phyloP scores from a whole-genome alignment of 768 basidiomycete genomes.

The Panaeolus papilionaceus region DNA sequence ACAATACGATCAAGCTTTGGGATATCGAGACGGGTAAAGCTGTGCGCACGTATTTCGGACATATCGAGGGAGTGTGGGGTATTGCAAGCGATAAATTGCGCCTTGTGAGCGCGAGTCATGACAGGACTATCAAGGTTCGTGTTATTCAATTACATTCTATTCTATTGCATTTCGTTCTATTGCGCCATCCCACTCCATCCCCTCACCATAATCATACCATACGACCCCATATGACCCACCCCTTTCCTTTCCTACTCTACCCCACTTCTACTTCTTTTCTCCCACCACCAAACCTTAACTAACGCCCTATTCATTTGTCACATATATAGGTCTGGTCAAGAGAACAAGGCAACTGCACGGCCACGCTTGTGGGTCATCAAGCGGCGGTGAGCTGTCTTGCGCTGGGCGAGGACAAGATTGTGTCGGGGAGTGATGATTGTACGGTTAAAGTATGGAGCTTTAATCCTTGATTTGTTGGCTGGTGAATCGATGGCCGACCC shows the following conservation, averaged over 20 bases:
- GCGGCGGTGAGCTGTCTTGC: slow-evolving; percentile 93
- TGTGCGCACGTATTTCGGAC: slow-evolving; percentile 88
- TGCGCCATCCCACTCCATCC: too few species aligned
- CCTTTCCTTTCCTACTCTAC: too few species aligned
- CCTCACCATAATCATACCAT: too few species aligned
- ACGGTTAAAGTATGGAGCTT: slow-evolving; percentile 88
- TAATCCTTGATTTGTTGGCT: slow-evolving; percentile 39
- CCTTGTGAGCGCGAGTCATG: slow-evolving; percentile 92
- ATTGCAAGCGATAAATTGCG: slow-evolving; percentile 92
- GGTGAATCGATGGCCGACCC: background rate
- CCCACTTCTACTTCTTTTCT: background rate
- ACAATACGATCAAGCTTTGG: slow-evolving; percentile 97
- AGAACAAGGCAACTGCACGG: slow-evolving; percentile 85
- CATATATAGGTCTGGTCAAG: slow-evolving; percentile 84
- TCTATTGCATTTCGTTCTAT: too few species aligned
- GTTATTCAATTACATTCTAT: background rate
- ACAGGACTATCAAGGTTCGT: slow-evolving; percentile 94
- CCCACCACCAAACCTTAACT: background rate
- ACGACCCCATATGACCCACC: too few species aligned
- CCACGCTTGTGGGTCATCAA: slow-evolving; percentile 92
- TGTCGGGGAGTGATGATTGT: slow-evolving; percentile 95
- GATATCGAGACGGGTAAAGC: slow-evolving; percentile 87
- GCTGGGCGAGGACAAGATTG: slow-evolving; percentile 92
- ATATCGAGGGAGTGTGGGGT: slow-evolving; percentile 98
- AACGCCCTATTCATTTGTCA: slow-evolving; percentile 4